phyloP scores from a whole-genome alignment of 208 protist genomes.

The Trypanosoma platydactyli region DNA sequence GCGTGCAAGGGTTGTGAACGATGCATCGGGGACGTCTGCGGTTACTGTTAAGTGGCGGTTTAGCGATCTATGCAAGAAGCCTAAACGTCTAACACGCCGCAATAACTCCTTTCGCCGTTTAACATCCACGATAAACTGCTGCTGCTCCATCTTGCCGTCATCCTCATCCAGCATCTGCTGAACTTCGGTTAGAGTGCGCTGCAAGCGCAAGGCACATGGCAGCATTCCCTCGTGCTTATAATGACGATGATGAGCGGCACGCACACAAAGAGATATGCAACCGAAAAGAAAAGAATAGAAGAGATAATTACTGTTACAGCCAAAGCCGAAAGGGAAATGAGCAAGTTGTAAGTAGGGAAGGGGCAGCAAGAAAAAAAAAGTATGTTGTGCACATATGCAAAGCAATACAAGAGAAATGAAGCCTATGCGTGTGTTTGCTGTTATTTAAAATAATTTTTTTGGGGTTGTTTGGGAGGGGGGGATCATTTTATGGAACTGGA shows the following conservation, averaged over 20 bases:
- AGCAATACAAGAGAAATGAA: background rate
- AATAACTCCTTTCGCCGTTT: constrained; percentile 1
- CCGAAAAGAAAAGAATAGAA: constrained; percentile 20
- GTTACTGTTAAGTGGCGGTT: background rate
- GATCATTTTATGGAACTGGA: background rate
- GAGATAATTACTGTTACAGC: background rate
- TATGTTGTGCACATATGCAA: background rate
- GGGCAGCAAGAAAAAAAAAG: background rate
- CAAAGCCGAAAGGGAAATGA: background rate
- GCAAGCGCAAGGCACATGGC: constrained; percentile 5
- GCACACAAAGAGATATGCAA: background rate
- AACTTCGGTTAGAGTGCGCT: constrained; percentile 6
- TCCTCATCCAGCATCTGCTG: background rate
- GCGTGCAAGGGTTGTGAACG: background rate
- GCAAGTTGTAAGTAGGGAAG: background rate
- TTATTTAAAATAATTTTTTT: background rate
- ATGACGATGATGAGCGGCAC: background rate
- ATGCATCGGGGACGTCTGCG: background rate
- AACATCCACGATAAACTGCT: background rate
- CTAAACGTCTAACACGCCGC: constrained; percentile 14
- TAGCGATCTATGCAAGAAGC: constrained; percentile 15
- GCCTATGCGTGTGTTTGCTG: background rate
- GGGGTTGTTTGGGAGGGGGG: background rate
- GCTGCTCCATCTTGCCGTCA: background rate
- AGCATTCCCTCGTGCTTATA: constrained; percentile 1